Evolutionary conservation across 2,329 filamentous ascomycete species (phyloP).

Genomic region (Aspergillus versicolor): DNA sequence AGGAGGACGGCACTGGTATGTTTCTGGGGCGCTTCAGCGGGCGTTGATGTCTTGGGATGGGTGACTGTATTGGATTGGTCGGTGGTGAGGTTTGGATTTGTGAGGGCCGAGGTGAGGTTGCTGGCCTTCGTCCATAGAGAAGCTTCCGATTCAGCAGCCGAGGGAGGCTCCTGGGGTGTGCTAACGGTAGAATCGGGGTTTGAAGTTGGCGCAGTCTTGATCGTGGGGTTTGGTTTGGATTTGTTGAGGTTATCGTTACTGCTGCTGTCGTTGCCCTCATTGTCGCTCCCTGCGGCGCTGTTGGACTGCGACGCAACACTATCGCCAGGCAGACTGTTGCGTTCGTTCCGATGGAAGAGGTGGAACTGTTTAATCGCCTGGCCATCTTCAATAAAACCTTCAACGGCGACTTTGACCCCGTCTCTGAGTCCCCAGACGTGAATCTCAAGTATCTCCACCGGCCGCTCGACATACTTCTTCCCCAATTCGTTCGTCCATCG

Average conservation of each 20-base stretch:
- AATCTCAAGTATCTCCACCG: constrained; percentile 81
- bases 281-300: constrained; percentile 4
- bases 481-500: constrained; percentile 70
- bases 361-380: constrained; percentile 82
- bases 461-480: constrained; percentile 78
- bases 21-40: constrained; percentile 41
- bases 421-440: constrained; percentile 86
- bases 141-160: constrained; percentile 4
- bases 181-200: neutral
- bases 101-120: too few species aligned
- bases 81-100: neutral
- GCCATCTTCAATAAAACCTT: constrained; percentile 85
- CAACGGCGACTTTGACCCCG: constrained; percentile 82
- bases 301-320: constrained; percentile 17
- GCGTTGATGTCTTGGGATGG: constrained; percentile 5
- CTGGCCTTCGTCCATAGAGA: constrained; percentile 11
- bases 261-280: neutral
- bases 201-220: neutral
- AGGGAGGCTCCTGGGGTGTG: neutral
- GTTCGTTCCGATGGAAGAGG: constrained; percentile 70
- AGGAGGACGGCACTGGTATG: constrained; percentile 76
- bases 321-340: constrained; percentile 49
- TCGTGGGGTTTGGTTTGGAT: neutral
- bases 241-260: constrained; percentile 5
- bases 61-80: constrained; percentile 2